Evolutionary conservation across 768 basidiomycete genomes (phyloP).

Genomic region (Suillus paluster): DNA sequence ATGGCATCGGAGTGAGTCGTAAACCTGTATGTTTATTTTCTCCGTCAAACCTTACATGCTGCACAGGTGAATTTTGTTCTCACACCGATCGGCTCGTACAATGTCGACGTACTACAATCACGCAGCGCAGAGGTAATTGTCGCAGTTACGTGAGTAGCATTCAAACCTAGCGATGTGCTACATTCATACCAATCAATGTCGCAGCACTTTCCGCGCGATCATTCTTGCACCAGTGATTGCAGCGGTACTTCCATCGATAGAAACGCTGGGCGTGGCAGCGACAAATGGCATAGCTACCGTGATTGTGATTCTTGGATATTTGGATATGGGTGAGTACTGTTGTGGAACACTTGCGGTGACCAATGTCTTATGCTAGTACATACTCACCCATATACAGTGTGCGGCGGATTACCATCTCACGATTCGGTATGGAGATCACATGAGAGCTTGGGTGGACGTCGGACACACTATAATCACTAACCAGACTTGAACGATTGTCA

Average conservation of each 20-base stretch:
- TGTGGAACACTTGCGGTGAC: neutral
- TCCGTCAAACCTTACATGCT: neutral
- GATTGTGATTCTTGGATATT: constrained; percentile 49
- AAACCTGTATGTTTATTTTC: neutral
- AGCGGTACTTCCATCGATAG: constrained; percentile 54
- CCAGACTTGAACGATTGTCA: neutral
- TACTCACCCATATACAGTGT: too few species aligned
- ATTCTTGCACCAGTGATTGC: constrained; percentile 48
- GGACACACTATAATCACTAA: constrained; percentile 31
- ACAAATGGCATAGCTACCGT: constrained; percentile 50
- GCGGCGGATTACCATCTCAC: too few species aligned
- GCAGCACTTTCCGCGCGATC: constrained; percentile 53
- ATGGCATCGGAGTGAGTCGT: constrained; percentile 58
- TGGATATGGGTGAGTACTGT: constrained; percentile 49
- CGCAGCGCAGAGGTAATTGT: too few species aligned
- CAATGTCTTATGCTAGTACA: neutral
- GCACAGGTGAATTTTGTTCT: constrained; percentile 57
- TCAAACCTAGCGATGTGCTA: neutral
- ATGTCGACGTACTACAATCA: too few species aligned
- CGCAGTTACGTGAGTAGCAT: too few species aligned
- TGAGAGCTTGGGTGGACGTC: constrained; percentile 55
- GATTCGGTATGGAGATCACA: constrained; percentile 53
- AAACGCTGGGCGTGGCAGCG: constrained; percentile 47
- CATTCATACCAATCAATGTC: neutral
- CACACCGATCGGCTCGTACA: too few species aligned